Evolutionary conservation across 2,329 filamentous ascomycete genomes (phyloP).

Genomic region (Diaporthe sp.): DNA sequence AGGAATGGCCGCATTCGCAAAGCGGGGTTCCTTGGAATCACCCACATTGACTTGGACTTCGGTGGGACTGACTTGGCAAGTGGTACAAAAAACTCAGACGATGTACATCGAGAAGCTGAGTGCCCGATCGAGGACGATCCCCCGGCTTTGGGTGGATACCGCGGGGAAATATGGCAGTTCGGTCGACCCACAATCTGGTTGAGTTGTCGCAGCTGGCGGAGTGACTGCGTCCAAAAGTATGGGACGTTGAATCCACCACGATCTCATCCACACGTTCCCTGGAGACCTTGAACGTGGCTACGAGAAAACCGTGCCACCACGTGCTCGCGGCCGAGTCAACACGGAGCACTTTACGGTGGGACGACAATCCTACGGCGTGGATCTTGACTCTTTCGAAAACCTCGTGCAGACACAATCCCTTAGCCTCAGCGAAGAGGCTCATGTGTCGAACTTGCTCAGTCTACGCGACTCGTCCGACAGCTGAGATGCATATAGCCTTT

Average conservation of each 20-base stretch:
- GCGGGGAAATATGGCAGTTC: constrained; percentile 26
- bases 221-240: constrained; percentile 13
- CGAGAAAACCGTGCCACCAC: not conserved
- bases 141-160: constrained; percentile 29
- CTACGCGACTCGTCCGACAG: not conserved
- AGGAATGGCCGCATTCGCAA: not conserved
- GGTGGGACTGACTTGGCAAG: constrained; percentile 24
- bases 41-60: not conserved
- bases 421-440: not conserved
- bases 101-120: constrained; percentile 9
- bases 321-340: constrained; percentile 18
- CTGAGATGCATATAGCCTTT: not conserved
- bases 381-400: constrained; percentile 21
- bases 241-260: not conserved
- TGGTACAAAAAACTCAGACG: constrained; percentile 9
- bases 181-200: constrained; percentile 5
- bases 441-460: not conserved
- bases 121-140: constrained; percentile 17
- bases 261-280: not conserved
- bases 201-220: constrained; percentile 1
- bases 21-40: not conserved
- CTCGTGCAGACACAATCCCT: not conserved
- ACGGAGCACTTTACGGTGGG: not conserved
- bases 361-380: not conserved
- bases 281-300: constrained; percentile 7